Evolutionary conservation across 331 rosid genomes (phyloP), one percentile per base, ranked within the genome.

Genomic region (Acacia concinna): DNA sequence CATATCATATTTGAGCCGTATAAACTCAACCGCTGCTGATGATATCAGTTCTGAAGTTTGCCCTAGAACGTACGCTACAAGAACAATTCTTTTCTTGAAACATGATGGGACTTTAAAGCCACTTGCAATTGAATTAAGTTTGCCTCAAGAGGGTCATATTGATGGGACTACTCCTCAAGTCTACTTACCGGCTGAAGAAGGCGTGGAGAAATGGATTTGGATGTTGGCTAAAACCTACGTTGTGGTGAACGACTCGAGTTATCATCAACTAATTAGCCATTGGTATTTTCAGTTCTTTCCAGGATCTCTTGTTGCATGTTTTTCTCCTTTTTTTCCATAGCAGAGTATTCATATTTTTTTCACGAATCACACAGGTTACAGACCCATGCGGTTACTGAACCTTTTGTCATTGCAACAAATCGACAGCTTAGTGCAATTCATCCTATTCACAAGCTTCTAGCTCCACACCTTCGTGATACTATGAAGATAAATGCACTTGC

Each of bases 161-260:
- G 81, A 80, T 32, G 71, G 78, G 5, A 57, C 14, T 6, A 60
- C 12, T 11, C 75, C 81, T 18, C 46, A 41, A 47, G 88, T 85
- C 7, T 30, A 31, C 35, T 31, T 78, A 71, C 85, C 88, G 6
- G 68, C 81, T 5, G 0, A 34, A 0, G 14, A 78, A 32, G 88
- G 83, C 30, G 67, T 35, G 21, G 85, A 81, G 7, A 63, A 74
- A 17, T 66, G 60, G 56, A 51, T 81, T 49, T 85, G 88, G 88
- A 35, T 73, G 43, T 40, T 85, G 15, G 81, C 88, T 2, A 85
- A 85, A n/a, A 81, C 88, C 81, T 65, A 85, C 27, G 88, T 85
- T 0, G 41, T 68, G 20, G 83, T 78, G 8, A 85, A 85, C 54
- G 85, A 85, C 46, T 78, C 88, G 0, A 12, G 73, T 46, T 68